A percentile compares a stretch with the other conserved stretches of the same genome.
phyloP scores from a whole-genome alignment of 139 green algal genomes.

The Chlamydomonas incerta region DNA sequence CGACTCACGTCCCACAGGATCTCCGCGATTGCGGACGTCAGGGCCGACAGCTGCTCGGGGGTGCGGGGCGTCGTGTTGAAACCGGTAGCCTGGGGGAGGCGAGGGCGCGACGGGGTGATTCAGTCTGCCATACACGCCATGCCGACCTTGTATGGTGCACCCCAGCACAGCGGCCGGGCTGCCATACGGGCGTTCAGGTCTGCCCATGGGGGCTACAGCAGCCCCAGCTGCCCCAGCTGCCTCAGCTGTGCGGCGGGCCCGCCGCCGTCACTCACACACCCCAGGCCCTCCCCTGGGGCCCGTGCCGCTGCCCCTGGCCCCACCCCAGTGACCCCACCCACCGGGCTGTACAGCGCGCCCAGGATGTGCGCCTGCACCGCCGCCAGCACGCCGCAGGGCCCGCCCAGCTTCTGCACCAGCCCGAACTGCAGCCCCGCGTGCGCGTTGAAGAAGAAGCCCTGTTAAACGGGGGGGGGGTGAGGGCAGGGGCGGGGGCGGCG shows the following conservation, averaged over 20 bases:
- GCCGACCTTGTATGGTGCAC: too few species aligned
- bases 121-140: too few species aligned
- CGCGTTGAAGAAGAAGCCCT: constrained; percentile 70
- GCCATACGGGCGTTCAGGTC: too few species aligned
- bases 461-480: neutral
- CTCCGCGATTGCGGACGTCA: constrained; percentile 27
- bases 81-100: neutral
- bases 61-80: constrained; percentile 30
- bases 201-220: too few species aligned
- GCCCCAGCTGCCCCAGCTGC: too few species aligned
- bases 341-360: constrained; percentile 37
- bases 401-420: constrained; percentile 63
- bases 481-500: too few species aligned
- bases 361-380: constrained; percentile 66
- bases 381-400: constrained; percentile 67
- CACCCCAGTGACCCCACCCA: neutral
- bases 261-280: neutral
- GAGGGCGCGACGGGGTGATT: neutral
- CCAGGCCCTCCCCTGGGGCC: too few species aligned
- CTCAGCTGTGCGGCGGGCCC: too few species aligned
- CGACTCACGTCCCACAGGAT: constrained; percentile 19
- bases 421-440: constrained; percentile 54
- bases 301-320: neutral
- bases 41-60: constrained; percentile 36
- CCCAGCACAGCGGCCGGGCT: too few species aligned